Base-by-base conservation (phyloP, 129 eudicot genomes). In the Pittosporum tobira region DNA sequence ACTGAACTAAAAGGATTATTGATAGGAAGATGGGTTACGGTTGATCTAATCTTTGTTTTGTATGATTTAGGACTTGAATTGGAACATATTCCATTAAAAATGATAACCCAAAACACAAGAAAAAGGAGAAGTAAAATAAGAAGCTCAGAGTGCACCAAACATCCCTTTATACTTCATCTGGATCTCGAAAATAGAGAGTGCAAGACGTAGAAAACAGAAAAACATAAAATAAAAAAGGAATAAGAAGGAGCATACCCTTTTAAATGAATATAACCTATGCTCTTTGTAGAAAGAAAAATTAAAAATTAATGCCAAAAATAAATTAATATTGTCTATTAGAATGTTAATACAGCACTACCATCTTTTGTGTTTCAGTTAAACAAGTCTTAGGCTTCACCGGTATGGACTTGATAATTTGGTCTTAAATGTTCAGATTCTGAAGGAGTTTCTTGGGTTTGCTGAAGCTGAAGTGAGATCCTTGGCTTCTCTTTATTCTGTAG, bases 401-500 rank as follows among this genome's bases (percentile, higher is more conserved):
- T 54, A 31, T 18, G 16, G 25, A 25, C 45, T 26, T 58, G 59
- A 63, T 14, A 26, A 57, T 36, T 19, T 51, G 29, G 36, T 42
- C 34, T 68, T 49, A 12, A 63, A 47, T 66, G 30, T 43, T 55
- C 75, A 86, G 95, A 64, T 48, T 23, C 51, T 86, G 34, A 82
- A 76, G 82, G 77, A 76, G 49, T 86, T 86, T 62, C 83, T 73
- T n/a, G 66, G 62, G 57, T 62, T 38, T 42, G 95, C 91, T 56
- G 91, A 86, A 68, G 80, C 72, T 50, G 90, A 86, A 86, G 91
- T 80, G 43, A 68, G 82, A 53, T 79, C 91, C 19, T 68, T 86
- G 74, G 82, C 82, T 22, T 71, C 72, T n/a, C 82, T 86, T 48
- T 86, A 79, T 72, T 77, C 87, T n/a, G 71, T 51, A 20, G 95